Base-by-base conservation (phyloP, 192 early-diverging fungal species). In the Nowakowskiella sp. region DNA sequence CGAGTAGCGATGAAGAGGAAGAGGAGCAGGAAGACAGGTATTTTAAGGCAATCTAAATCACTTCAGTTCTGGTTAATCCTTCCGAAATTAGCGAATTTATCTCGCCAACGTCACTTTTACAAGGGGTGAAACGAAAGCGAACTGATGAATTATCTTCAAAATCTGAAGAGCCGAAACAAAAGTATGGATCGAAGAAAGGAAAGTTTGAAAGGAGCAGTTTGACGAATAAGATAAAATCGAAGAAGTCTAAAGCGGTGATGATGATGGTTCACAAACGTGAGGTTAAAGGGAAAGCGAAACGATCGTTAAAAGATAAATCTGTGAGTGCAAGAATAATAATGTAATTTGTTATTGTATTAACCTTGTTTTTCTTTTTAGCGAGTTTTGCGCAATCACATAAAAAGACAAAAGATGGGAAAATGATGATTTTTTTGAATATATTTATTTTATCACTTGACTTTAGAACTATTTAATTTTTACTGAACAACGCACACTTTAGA, bases 211-310 rank as follows among this genome's bases (percentile, higher is more conserved):
- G 74, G 29, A 70, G 74, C 45, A 85, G 81, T 26, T 79, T 84
- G 24, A 91, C 94, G 50, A 97, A 97, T 73, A 76, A 78, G 66
- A 90, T 93, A 53, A 99, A 97, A 77, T 56, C 84, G 57, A 89
- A 87, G 65, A 77, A 77, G 52, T 89, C 81, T 55, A 99, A 99
- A 82, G 79, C 84, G 64, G 91, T 85, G 62, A 82, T 82, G 71
- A 99, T 99, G 96, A 77, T 97, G 55, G 75, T 89, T 21, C 94
- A 99, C 73, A 97, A 97, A 77, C 74, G 80, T 42, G 73, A 79
- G 42, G 82, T 91, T 10, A 49, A 50, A 3, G 73, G 75, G 2
- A 80, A 80, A 45, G 57, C 55, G 16, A 49, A 13, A 51, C 23
- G 44, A n/a, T 51, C 23, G 19, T 53, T 10, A 53, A 2, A 48